Evolutionary conservation across 768 basidiomycete species (phyloP).

Genomic region (Gloeopeniophorella convolvens): DNA sequence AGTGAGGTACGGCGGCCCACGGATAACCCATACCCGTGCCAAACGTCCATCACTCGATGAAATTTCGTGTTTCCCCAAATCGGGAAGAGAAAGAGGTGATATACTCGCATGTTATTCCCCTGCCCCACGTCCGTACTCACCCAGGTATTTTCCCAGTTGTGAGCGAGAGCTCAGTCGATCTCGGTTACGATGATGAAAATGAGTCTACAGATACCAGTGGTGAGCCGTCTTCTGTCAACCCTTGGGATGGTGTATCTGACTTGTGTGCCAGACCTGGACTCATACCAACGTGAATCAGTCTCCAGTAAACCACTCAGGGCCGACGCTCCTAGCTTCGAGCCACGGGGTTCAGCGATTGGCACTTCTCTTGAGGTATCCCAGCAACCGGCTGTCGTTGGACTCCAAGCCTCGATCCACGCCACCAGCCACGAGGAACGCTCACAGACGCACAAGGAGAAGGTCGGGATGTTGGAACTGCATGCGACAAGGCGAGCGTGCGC

Average conservation of each 20-base stretch:
- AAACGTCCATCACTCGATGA: background rate
- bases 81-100: too few relatives aligned
- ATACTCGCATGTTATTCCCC: too few relatives aligned
- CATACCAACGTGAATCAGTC: background rate
- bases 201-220: too few relatives aligned
- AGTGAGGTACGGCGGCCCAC: background rate
- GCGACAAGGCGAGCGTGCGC: background rate
- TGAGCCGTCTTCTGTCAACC: too few relatives aligned
- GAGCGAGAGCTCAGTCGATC: too few relatives aligned
- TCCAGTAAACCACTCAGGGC: background rate
- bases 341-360: background rate
- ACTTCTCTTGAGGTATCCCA: background rate
- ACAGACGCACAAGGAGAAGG: background rate
- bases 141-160: too few relatives aligned
- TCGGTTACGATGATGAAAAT: too few relatives aligned
- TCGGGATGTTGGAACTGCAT: background rate
- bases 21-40: background rate
- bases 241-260: too few relatives aligned
- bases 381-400: background rate
- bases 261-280: background rate
- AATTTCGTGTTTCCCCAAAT: too few relatives aligned
- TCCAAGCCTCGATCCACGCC: slow-evolving; percentile 5
- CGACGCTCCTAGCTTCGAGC: slow-evolving; percentile 9
- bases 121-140: too few relatives aligned
- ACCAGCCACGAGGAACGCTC: background rate